These are phyloP conservation scores for Dothideomycetidae sp. DNA, from an alignment of 2,329 filamentous ascomycete species.

Conservation along the genomic window DNA sequence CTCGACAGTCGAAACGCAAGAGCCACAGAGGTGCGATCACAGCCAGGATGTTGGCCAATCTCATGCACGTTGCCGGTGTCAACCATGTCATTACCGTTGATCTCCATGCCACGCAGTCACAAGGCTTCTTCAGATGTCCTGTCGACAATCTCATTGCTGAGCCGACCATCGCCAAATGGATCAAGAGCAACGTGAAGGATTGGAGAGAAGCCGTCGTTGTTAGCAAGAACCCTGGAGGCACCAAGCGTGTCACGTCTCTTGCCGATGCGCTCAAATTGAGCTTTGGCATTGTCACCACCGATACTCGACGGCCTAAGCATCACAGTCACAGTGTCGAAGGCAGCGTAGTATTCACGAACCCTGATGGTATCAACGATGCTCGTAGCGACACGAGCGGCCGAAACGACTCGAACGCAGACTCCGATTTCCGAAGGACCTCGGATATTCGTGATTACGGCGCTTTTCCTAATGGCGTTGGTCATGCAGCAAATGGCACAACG, in stretches of 20 bases:
- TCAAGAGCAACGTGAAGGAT: conserved; percentile 69
- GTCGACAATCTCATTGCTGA: conserved; percentile 97
- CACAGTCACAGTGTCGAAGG: conserved; percentile 49
- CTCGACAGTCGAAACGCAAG: conserved; percentile 98
- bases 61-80: conserved; percentile 83
- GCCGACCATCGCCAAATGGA: conserved; percentile 90
- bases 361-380: conserved; percentile 13
- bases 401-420: neutral
- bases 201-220: conserved; percentile 93
- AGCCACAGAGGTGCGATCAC: conserved; percentile 92
- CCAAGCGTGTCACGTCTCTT: conserved; percentile 89
- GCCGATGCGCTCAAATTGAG: conserved; percentile 94
- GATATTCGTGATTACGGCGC: conserved; percentile 5
- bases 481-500: conserved; percentile 12
- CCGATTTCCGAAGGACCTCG: conserved; percentile 2
- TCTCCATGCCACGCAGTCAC: conserved; percentile 87
- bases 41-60: conserved; percentile 90
- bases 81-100: conserved; percentile 97
- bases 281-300: conserved; percentile 90
- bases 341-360: conserved; percentile 55
- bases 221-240: conserved; percentile 94
- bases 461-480: conserved; percentile 28
- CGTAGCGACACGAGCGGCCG: neutral
- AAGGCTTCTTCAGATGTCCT: conserved; percentile 95
- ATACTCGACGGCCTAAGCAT: conserved; percentile 40